Evolutionary conservation across 2,329 filamentous ascomycete species (phyloP).

Genomic region (Beauveria bassiana): DNA sequence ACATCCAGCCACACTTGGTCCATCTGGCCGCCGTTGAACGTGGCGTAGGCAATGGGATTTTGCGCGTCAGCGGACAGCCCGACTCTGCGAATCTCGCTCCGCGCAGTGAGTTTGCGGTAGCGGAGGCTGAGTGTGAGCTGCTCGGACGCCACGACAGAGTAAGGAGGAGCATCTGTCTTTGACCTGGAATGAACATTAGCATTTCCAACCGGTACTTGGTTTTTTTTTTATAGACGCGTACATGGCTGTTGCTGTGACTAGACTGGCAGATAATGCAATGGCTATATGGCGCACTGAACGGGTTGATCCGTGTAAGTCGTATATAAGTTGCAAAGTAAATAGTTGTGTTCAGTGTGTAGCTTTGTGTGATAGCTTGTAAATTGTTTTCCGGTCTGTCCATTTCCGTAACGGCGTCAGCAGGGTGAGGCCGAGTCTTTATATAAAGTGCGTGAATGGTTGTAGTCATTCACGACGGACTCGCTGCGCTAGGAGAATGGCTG

Average conservation of each 20-base stretch:
- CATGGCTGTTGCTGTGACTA: neutral
- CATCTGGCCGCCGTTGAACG: conserved; percentile 22
- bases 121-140: conserved; percentile 20
- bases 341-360: too few species aligned
- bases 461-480: neutral
- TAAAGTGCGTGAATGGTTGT: neutral
- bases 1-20: conserved; percentile 29
- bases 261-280: neutral
- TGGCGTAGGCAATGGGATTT: conserved; percentile 20
- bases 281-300: neutral
- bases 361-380: neutral
- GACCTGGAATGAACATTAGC: neutral
- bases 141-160: conserved; percentile 1
- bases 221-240: neutral
- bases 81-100: conserved; percentile 25
- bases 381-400: neutral
- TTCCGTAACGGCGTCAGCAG: neutral
- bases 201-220: neutral
- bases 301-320: neutral
- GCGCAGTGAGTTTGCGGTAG: conserved; percentile 21
- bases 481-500: neutral
- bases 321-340: too few species aligned
- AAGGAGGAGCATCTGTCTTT: neutral
- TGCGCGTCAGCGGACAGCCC: conserved; percentile 21
- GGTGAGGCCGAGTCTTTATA: neutral